Base-by-base conservation (phyloP, 495 filamentous ascomycete genomes). In the Lepraria neglecta region DNA sequence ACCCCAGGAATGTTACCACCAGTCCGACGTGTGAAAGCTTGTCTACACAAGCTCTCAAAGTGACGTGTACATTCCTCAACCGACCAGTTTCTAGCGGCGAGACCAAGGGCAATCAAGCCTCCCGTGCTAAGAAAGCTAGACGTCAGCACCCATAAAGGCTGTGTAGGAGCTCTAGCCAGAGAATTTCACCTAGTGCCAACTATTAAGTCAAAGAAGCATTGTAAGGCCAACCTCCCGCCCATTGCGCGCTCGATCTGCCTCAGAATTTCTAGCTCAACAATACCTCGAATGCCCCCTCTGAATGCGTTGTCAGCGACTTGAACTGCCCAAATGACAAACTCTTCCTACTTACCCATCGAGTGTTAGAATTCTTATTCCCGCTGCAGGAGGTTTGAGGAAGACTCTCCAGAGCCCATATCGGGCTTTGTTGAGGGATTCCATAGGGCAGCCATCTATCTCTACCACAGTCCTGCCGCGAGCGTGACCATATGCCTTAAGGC, bases 61-160 rank as follows among this genome's bases (percentile, higher is more conserved):
- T 75, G 67, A 15, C 67, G 61, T 15, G 73, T 75, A 60, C 74
- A 77, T 7, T 70, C 59, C 2, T 73, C 68, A 11, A 81, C 70
- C 0, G 69, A 62, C 74, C 75, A 80, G 24, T 75, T 72, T 44
- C 79, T 72, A 15, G 76, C 73, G 3, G 73, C 79, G 11, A 87
- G 71, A 0, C 76, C 78, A 33, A 84, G 72, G 1, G 81, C 78
- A 53, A 85, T 77, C 48, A 85, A 50, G 19, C 46, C 57, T 51
- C 57, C 46, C 2, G 46, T 59, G 28, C 57, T 59, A 19, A 46
- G 10, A 38, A 9, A 55, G 4, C 17, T 5, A 3, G 6, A 15
- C 7, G 9, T 50, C 9, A 59, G 45, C 19, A 7, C 1, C 7
- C 19, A 27, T 17, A 42, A 15, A 6, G n/a, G 14, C 10, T 17